Percentiles rank a stretch among this genome's conserved stretches.
Evolutionary conservation across 2,329 filamentous ascomycete genomes (phyloP).

Genomic region (Stagonosporopsis vannaccii): DNA sequence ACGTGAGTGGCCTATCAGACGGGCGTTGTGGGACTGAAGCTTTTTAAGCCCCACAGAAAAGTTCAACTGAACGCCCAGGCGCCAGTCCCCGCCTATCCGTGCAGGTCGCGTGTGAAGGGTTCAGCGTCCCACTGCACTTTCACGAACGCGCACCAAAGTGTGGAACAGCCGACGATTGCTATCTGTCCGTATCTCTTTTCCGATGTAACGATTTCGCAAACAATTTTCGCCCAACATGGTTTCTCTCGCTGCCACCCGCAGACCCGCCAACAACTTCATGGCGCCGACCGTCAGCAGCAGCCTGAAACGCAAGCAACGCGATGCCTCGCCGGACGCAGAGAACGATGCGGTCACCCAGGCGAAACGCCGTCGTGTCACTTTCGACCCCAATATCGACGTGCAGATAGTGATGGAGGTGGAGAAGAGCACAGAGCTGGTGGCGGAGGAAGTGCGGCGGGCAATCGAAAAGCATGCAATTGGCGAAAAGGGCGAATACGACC

Average conservation of each 20-base stretch:
- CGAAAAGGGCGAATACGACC: constrained; percentile 65
- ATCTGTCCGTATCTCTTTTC: constrained; percentile 15
- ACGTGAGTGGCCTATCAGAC: not conserved
- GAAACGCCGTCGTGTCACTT: constrained; percentile 58
- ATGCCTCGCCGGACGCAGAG: constrained; percentile 41
- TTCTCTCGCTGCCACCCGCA: constrained; percentile 46
- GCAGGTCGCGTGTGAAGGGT: constrained; percentile 20
- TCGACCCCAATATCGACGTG: constrained; percentile 57
- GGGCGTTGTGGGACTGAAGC: constrained; percentile 6
- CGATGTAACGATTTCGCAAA: constrained; percentile 38
- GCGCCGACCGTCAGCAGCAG: constrained; percentile 39
- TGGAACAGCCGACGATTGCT: not conserved
- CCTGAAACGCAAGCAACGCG: constrained; percentile 49
- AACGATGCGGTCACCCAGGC: constrained; percentile 43
- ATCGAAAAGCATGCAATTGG: constrained; percentile 61
- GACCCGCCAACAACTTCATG: constrained; percentile 33
- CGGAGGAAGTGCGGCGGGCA: constrained; percentile 67
- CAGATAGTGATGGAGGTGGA: constrained; percentile 55
- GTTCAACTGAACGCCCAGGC: constrained; percentile 13
- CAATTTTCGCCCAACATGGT: constrained; percentile 41
- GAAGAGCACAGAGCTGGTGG: constrained; percentile 64
- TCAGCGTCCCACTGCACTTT: constrained; percentile 15
- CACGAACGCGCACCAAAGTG: constrained; percentile 3
- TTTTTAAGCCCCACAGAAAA: constrained; percentile 13
- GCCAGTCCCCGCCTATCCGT: constrained; percentile 10